Evolutionary conservation across 2,329 filamentous ascomycete genomes (phyloP), one percentile per base, ranked within the genome.

Genomic region (Venturia oleaginea): DNA sequence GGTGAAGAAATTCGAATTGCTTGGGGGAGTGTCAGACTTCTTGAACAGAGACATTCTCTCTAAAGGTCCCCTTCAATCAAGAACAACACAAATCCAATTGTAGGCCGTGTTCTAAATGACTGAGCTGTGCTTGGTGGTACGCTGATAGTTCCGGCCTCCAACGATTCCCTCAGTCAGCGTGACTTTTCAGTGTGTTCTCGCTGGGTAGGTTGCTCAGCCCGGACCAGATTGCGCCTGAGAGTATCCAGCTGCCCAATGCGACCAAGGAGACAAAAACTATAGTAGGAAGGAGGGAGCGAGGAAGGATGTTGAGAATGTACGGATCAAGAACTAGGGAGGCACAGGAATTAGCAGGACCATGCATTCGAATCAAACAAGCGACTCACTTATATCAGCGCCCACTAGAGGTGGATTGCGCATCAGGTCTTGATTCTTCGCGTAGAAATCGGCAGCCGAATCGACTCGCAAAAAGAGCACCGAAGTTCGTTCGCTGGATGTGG

Each of bases 401-500:
- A 97, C 91, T 0, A 86, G 84, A 2, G 87, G 87, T 17, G 90
- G 88, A 67, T 81, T 71, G 60, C 79, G 76, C 93, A 97, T 97
- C 70, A 96, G 82, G 1, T 82, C 82, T 67, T 79, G 76, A 72
- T 96, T 83, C 65, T 85, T 81, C 13, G 90, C 89, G 75, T 90
- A 95, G 78, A 93, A 99, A 70, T 95, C 91, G 59, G 94, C 92
- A 24, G 87, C 85, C 17, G 92, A 85, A 67, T 83, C 81, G 62
- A 97, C 80, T 67, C 85, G 88, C 2, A 97, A 83, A 64, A 96
- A 84, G 8, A 94, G 79, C 37, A 85, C 71, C 0, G 87, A 88
- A 30, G 77, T 71, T 38, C 34, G 51, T 2, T 68, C 65, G 2
- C 71, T 61, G 4, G 66, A 64, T 34, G 68, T 57, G 48, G 67